Base-by-base conservation (phyloP, 805 yeast genomes). In the Nakazawaea peltata region DNA sequence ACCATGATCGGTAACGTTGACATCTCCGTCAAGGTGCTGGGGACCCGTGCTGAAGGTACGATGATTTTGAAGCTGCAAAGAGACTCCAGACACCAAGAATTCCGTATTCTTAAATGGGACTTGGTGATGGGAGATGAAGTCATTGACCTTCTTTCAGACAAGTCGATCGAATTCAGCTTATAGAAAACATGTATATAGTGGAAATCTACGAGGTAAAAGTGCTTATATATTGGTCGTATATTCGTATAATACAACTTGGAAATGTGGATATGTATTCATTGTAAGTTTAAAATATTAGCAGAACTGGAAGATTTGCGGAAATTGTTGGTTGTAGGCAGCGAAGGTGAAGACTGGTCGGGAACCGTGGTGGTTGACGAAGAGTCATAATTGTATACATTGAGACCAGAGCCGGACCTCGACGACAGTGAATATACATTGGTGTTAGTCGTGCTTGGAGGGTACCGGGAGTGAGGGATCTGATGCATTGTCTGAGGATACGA, bases 1-100 rank as follows among this genome's bases (percentile, higher is more conserved):
- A 85, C 92, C 19, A 86, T 85, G 41, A 69, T 75, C 42, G 96
- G 96, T 18, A 64, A 71, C 14, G 81, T 92, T 27, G 81, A 90
- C 53, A 73, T 92, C 43, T 56, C 57, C 19, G 87, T 86, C 48
- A 59, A 67, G 24, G 82, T 86, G 25, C 67, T 68, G 45, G 98
- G 97, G 9, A 70, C 70, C 35, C 67, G 69, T 44, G 67, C 63
- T 13, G 50, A 57, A 4, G 72, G 71, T 2, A 78, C 74, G 13
- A 64, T 70, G 43, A 71, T 75, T 28, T 70, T 92, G 53, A 69
- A 72, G 40, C 95, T 95, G n/a, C 69, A 70, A 38, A 72, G 90
- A 54, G 73, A 71, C 26, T 66, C 73, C 34, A 69, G 71, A 43
- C 61, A 63, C 30, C 74, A 73, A 26, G 73, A 70, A 32, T 82